These are phyloP conservation scores for Talaromyces sp. DNA, from an alignment of 2,329 filamentous ascomycete genomes.

Conservation along the genomic window DNA sequence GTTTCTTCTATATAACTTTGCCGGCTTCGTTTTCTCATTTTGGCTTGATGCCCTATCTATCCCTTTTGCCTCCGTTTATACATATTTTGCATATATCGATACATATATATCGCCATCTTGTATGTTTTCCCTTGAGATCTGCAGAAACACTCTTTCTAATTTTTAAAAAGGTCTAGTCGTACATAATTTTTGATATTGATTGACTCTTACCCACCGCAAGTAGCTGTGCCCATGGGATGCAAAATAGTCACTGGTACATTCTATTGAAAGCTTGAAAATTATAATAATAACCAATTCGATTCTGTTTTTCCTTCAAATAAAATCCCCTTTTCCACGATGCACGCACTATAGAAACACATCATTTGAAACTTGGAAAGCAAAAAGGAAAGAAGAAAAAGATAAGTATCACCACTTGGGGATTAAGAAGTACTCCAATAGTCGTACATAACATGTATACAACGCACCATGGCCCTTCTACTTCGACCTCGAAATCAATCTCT, in stretches of 20 bases:
- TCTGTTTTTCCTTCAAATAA: background rate
- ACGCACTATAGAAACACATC: background rate
- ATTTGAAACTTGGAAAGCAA: background rate
- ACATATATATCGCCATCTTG: background rate
- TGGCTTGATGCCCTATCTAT: constrained; percentile 1
- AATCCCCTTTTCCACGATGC: background rate
- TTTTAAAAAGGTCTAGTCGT: background rate
- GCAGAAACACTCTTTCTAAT: background rate
- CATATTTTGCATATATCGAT: background rate
- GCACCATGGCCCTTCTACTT: background rate
- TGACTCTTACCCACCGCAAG: too few relatives aligned
- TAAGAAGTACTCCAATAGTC: background rate
- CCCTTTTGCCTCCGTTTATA: constrained; percentile 10
- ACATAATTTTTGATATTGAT: background rate
- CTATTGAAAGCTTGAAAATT: background rate
- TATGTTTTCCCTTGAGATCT: background rate
- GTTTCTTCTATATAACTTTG: background rate
- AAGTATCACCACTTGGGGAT: background rate
- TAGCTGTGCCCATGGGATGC: too few relatives aligned
- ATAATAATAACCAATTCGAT: background rate
- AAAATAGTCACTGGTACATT: background rate
- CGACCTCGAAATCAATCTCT: background rate
- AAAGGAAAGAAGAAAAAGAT: background rate
- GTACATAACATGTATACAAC: background rate
- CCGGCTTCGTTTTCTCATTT: background rate